Evolutionary conservation across 306 rosid genomes (phyloP).

Genomic region (Cicer chorassanicum): DNA sequence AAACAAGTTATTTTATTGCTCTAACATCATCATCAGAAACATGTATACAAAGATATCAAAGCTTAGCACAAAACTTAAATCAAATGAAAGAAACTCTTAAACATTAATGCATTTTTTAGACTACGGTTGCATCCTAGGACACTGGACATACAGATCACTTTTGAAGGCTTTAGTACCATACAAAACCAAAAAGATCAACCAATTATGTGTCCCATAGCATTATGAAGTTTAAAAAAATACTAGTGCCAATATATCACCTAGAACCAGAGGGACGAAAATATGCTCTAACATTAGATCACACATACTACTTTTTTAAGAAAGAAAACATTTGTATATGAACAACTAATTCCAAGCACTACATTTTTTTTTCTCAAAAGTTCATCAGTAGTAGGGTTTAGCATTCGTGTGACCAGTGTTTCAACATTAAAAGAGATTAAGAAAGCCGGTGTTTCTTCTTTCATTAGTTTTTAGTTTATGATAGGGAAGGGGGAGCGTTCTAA

Average conservation of each 20-base stretch:
- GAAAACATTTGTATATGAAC: constrained; percentile 11
- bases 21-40: constrained; percentile 18
- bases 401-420: constrained; percentile 6
- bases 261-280: constrained; percentile 17
- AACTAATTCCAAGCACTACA: constrained; percentile 5
- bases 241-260: background rate
- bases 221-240: constrained; percentile 25
- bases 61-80: background rate
- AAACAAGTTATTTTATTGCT: constrained; percentile 31
- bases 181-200: constrained; percentile 10
- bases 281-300: constrained; percentile 16
- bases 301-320: constrained; percentile 5
- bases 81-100: constrained; percentile 5
- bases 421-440: constrained; percentile 23
- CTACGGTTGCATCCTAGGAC: background rate
- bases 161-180: constrained; percentile 28
- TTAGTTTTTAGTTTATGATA: background rate
- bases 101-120: constrained; percentile 29
- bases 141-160: constrained; percentile 3
- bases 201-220: background rate
- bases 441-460: constrained; percentile 18
- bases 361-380: background rate
- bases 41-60: constrained; percentile 18
- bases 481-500: background rate
- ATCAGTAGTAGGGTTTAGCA: constrained; percentile 3